Evolutionary conservation across 306 rosid species (phyloP).

Genomic region (Lathyrus sativus): DNA sequence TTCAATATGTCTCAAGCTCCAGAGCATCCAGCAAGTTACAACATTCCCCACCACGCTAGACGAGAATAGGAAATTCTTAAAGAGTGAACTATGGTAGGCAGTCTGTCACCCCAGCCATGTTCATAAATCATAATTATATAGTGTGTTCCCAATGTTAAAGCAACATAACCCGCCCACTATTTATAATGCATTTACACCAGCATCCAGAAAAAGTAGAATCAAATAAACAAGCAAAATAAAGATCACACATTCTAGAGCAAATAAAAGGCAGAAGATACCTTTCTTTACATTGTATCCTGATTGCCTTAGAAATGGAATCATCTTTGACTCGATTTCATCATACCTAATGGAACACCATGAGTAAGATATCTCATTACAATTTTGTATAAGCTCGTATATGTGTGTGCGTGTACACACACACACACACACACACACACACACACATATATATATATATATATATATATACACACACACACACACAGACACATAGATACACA

Average conservation of each 20-base stretch:
- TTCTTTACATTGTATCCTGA: conserved; percentile 97
- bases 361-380: conserved; percentile 10
- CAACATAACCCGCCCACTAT: conserved; percentile 10
- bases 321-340: conserved; percentile 87
- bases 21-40: conserved; percentile 23
- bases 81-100: conserved; percentile 22
- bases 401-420: not conserved
- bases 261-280: conserved; percentile 51
- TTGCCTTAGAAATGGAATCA: conserved; percentile 76
- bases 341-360: conserved; percentile 58
- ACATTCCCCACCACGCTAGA: conserved; percentile 28
- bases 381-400: not conserved
- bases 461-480: too few relatives aligned
- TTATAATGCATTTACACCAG: conserved; percentile 22
- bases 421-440: too few relatives aligned
- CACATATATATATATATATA: too few relatives aligned
- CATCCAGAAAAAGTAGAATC: conserved; percentile 13
- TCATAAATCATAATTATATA: conserved; percentile 1
- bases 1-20: conserved; percentile 26
- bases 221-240: not conserved
- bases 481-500: too few relatives aligned
- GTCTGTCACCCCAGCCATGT: not conserved
- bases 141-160: conserved; percentile 3
- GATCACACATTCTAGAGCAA: conserved; percentile 26
- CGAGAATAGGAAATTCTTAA: conserved; percentile 26